phyloP scores from a whole-genome alignment of 139 green algal genomes.

The Choricystis sp. region DNA sequence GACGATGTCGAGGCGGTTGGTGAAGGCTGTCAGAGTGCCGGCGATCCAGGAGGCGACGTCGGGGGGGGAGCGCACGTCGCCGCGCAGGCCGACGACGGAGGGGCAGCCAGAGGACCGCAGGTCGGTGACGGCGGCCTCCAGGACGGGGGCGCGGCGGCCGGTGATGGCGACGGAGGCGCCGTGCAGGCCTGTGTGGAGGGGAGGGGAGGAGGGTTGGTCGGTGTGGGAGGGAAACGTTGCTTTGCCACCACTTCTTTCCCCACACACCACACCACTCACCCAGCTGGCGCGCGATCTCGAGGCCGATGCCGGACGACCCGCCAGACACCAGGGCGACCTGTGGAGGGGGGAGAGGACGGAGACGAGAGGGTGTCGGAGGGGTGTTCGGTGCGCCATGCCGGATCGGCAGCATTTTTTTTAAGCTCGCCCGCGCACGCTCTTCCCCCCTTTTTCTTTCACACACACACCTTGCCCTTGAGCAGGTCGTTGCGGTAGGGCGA shows the following conservation, averaged over 20 bases:
- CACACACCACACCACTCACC: constrained; percentile 20
- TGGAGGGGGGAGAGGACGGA: not conserved
- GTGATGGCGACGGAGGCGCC: constrained; percentile 57
- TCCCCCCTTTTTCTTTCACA: too few relatives aligned
- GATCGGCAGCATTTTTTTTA: too few relatives aligned
- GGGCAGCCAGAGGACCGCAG: constrained; percentile 11
- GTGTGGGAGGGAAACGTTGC: not conserved
- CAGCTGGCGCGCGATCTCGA: constrained; percentile 71
- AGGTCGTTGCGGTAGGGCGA: too few relatives aligned
- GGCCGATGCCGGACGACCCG: constrained; percentile 65
- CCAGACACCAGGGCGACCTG: constrained; percentile 68
- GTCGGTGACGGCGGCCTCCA: constrained; percentile 32
- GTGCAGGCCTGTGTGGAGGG: constrained; percentile 50
- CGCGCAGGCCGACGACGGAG: constrained; percentile 27
- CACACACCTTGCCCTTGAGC: too few relatives aligned
- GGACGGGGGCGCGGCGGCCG: constrained; percentile 48
- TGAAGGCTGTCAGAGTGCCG: constrained; percentile 17
- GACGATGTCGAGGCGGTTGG: constrained; percentile 61
- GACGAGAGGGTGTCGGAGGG: not conserved
- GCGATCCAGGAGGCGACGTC: constrained; percentile 46
- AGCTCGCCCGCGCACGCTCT: too few relatives aligned
- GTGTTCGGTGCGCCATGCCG: too few relatives aligned
- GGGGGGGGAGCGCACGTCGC: constrained; percentile 64
- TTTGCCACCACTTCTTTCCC: not conserved
- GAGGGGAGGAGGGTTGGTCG: not conserved